Base-by-base conservation (phyloP, 2,329 filamentous ascomycete genomes). In the Fusarium gaditjirri region DNA sequence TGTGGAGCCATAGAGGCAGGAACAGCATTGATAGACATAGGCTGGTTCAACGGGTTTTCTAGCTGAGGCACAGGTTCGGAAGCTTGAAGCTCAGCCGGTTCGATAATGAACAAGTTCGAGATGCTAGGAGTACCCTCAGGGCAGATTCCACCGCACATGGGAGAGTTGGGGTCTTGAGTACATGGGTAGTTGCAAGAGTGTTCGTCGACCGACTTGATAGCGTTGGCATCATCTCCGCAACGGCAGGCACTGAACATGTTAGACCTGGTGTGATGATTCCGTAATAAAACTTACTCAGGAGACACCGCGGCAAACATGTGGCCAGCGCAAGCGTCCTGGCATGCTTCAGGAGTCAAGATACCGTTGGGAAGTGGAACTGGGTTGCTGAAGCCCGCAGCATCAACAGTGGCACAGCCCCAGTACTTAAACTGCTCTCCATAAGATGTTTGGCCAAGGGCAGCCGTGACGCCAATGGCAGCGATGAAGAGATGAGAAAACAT, bases 111-210 rank as follows among this genome's bases (percentile, higher is more conserved):
- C 31, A 82, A 70, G 49, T 80, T 82, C 39, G 79, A 81, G 57
- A 79, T 77, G 10, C 55, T 71, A 12, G 76, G 71, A 9, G 68
- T 68, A 14, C 78, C 74, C 7, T 74, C 54, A 16, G 75, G 76
- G 55, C 78, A 81, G 14, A 74, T 69, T 39, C 78, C 78, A n/a
- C 81, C 81, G 35, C 81, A 82, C 68, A 76, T 78, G 17, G 80
- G 79, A 21, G 77, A 65, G n/a, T 66, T 56, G 12, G 74, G 69
- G 43, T 78, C 75, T 31, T 75, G 70, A 60, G 76, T 72, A 63
- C 81, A 82, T 3, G 76, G 67, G 53, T 78, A 67, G 58, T 82
- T 77, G 67, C 81, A 83, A 23, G 71, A 70, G 33, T 57, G 68
- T 52, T 81, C 79, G 25, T 80, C 74, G 39, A 77, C 56, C 12